A percentile compares a stretch with the other conserved stretches of the same genome.
These are phyloP conservation scores for Dothideomycetidae sp. DNA, from an alignment of 2,329 filamentous ascomycete species.

Conservation along the genomic window DNA sequence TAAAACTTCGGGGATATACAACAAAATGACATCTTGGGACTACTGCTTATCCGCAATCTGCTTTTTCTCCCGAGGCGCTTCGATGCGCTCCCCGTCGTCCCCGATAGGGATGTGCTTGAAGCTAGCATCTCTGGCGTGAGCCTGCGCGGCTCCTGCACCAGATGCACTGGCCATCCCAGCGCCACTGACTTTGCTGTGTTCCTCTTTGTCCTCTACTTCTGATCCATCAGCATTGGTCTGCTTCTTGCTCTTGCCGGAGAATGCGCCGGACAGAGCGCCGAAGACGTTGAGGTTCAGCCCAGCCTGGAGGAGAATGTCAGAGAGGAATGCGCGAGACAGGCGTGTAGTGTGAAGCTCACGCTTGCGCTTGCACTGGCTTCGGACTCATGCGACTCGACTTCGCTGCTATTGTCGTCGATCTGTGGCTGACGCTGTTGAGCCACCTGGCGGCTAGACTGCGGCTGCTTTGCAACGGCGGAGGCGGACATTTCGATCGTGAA, in stretches of 20 bases:
- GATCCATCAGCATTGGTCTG: constrained; percentile 18
- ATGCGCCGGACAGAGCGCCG: constrained; percentile 22
- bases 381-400: constrained; percentile 11
- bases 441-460: constrained; percentile 8
- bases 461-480: constrained; percentile 12
- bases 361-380: constrained; percentile 22
- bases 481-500: constrained; percentile 11
- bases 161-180: constrained; percentile 11
- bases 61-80: constrained; percentile 20
- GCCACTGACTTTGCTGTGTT: constrained; percentile 19
- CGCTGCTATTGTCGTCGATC: constrained; percentile 13
- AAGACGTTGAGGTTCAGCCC: constrained; percentile 26
- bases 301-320: constrained; percentile 15
- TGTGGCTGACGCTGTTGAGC: constrained; percentile 6
- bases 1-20: too few species aligned
- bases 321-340: background rate
- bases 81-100: background rate
- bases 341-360: constrained; percentile 14
- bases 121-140: constrained; percentile 11
- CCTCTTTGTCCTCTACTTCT: constrained; percentile 19
- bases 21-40: too few species aligned
- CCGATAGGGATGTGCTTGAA: constrained; percentile 9
- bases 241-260: constrained; percentile 22
- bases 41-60: constrained; percentile 13
- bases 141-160: constrained; percentile 11